A percentile compares a stretch with the other conserved stretches of the same genome.
Evolutionary conservation across 176 grass and related monocot species (phyloP).

Genomic region (Stipa capillata): DNA sequence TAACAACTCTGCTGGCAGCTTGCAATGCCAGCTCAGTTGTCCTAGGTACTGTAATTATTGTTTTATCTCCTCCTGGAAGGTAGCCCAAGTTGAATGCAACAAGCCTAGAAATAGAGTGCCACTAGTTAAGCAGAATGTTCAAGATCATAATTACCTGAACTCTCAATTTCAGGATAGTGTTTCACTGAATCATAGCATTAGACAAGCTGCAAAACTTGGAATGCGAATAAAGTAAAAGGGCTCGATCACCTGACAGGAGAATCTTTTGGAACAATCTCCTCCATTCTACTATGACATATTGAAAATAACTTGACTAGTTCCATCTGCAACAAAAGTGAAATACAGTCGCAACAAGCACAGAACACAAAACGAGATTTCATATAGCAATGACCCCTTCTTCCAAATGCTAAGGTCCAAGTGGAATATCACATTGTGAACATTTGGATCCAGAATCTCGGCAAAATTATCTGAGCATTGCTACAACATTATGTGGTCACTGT

Average conservation of each 20-base stretch:
- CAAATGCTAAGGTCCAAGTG: not conserved
- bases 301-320: conserved; percentile 61
- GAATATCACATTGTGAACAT: not conserved
- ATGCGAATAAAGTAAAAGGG: not conserved
- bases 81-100: conserved; percentile 93
- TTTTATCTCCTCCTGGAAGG: conserved; percentile 85
- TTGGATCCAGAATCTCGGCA: not conserved
- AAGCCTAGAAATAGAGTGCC: conserved; percentile 40
- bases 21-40: conserved; percentile 67
- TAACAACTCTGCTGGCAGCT: conserved; percentile 67
- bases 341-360: not conserved
- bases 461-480: not conserved
- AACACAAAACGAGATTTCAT: not conserved
- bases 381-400: not conserved
- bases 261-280: conserved; percentile 68
- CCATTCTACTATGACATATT: conserved; percentile 80
- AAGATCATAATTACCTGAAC: not conserved
- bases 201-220: not conserved
- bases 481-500: not conserved
- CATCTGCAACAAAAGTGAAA: conserved; percentile 23
- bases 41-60: conserved; percentile 55
- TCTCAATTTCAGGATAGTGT: not conserved
- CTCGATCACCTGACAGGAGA: conserved; percentile 54
- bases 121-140: not conserved
- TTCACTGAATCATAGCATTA: not conserved